Evolutionary conservation across 2,329 filamentous ascomycete species (phyloP), one percentile per base, ranked within the genome.

Genomic region (Metarhizium humberi): DNA sequence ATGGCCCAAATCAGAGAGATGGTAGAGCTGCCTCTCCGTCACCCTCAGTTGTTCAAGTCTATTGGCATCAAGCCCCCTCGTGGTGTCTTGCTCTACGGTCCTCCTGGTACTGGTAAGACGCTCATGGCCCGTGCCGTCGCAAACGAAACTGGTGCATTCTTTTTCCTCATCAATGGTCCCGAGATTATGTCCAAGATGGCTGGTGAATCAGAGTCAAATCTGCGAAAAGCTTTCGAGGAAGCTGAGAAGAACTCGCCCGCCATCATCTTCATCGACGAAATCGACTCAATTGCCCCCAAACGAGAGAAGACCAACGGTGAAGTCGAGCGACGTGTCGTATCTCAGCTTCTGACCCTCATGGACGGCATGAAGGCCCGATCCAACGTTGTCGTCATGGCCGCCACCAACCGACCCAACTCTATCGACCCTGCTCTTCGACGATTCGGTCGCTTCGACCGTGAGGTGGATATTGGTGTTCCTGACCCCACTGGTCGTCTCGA

Each of bases 161-260:
- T 99, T 79, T 97, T 99, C 85, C 77, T 97, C 60, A 97, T 99
- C 83, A 97, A 97, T 75, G 92, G 94, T 61, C 94, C 94, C 53
- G 94, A 97, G 73, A 97, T 99, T 78, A 97, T 99, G 94, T 96
- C 92, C 57, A 97, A 97, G 84, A 97, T 97, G 94, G 94, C 94
- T 57, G 94, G 94, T 83, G 94, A 99, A 75, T 97, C 94, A 57
- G 94, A 97, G 74, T 97, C 92, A 57, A 97, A 97, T 73, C 76
- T 99, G 63, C 88, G 94, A 67, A 97, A 97, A 78, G 94, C 94
- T n/a, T 99, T 99, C 67, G 94, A 97, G 73, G 94, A 97, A 78
- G 94, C 94, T 47, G 92, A 97, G 80, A 97, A 97, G 86, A 97
- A 97, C 78, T 96, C 92, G 0, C 94, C 94, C 14, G 92, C 94